phyloP scores from a whole-genome alignment of 495 filamentous ascomycete genomes.

The Podospora anserina region DNA sequence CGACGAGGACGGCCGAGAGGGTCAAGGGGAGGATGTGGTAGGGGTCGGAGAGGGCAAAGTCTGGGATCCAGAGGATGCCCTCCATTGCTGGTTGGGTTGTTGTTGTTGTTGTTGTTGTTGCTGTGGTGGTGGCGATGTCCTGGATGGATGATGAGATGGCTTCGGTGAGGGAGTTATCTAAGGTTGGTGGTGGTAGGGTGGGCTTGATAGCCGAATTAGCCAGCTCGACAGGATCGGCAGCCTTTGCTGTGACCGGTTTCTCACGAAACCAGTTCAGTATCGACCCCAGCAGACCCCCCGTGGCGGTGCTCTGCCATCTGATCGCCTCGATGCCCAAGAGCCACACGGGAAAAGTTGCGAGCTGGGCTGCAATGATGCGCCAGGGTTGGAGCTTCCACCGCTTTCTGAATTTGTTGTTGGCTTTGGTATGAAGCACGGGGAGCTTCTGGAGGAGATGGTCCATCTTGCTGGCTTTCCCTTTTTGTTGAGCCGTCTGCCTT shows the following conservation, averaged over 20 bases:
- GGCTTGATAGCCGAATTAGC: neutral
- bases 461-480: neutral
- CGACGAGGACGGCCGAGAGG: conserved; percentile 49
- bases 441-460: neutral
- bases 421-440: neutral
- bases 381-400: conserved; percentile 50
- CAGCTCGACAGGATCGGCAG: neutral
- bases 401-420: conserved; percentile 34
- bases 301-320: conserved; percentile 59
- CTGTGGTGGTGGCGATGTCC: neutral
- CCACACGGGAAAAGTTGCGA: conserved; percentile 64
- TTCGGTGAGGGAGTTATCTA: neutral
- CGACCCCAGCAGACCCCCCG: conserved; percentile 51
- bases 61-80: conserved; percentile 65
- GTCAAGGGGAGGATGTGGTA: conserved; percentile 61
- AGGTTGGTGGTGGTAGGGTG: neutral
- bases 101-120: neutral
- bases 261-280: conserved; percentile 13
- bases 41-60: conserved; percentile 70
- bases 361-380: conserved; percentile 41
- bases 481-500: no score
- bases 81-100: neutral
- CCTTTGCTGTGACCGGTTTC: conserved; percentile 1
- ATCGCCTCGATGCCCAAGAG: conserved; percentile 64
- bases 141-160: neutral